Base-by-base conservation (phyloP, 495 filamentous ascomycete species). In the Penicillium paradoxum region DNA sequence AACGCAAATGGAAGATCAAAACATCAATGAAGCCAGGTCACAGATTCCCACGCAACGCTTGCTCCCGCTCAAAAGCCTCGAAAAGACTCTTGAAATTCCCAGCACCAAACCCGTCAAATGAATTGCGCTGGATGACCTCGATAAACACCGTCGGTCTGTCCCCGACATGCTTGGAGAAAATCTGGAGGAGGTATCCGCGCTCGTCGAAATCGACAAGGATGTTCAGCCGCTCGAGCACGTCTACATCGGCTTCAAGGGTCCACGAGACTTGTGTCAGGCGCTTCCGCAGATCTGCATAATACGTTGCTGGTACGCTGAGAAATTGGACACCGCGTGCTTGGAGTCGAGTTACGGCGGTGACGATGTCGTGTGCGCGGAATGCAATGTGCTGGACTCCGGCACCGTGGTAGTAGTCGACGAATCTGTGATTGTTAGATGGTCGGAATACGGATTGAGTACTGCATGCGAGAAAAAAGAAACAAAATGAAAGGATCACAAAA, bases 1-100 rank as follows among this genome's bases (percentile, higher is more conserved):
- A 37, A 15, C 2, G 24, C 15, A 38, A n/a, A 15, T 6, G n/a
- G 1, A 37, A 17, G 14, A 17, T 15, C n/a, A 37, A 15, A 36
- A 9, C 11, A 36, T 15, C 33, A n/a, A 50, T 14, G 17, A 6
- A 15, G 10, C n/a, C 21, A 30, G 6, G 40, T 60, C 53, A 62
- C 50, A 57, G 37, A 51, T 65, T 67, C 29, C 59, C 61, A 24
- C 66, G 57, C 15, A 49, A 32, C 77, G 49, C 91, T 81, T 44
- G 88, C 84, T 92, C 89, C 41, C 87, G 64, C 76, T 92, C 89
- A 71, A 92, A 89, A 1, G 89, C 89, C 70, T 92, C 87, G 63
- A 92, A 93, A 49, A 92, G 57, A 58, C 81, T 85, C 79, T 88
- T 92, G 67, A 92, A 92, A 63, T 93, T 91, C 6, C 89, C 89